phyloP scores from a whole-genome alignment of 2,329 filamentous ascomycete genomes.

The Ambrosiella xylebori region DNA sequence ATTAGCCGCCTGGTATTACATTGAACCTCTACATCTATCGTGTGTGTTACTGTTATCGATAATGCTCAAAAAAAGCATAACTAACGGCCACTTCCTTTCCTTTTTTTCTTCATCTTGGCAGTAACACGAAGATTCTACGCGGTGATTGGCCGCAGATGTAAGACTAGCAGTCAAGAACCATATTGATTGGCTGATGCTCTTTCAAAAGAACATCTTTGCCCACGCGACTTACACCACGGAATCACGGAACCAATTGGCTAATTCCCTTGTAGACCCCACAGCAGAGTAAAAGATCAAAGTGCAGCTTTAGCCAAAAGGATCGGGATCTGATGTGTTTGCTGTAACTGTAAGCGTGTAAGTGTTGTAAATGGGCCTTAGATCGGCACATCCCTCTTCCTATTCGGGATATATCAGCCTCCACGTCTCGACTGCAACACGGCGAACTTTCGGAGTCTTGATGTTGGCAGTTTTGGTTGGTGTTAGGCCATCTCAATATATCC shows the following conservation, averaged over 20 bases:
- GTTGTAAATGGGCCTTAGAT: background rate
- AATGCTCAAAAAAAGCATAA: no score
- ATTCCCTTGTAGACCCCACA: background rate
- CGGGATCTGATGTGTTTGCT: background rate
- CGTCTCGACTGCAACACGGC: no score
- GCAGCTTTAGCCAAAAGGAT: background rate
- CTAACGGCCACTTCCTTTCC: no score
- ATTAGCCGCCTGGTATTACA: background rate
- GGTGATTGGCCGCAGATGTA: background rate
- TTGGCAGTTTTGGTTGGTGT: no score
- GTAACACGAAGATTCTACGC: background rate
- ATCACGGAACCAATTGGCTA: background rate
- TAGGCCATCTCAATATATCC: no score
- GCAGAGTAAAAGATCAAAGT: background rate
- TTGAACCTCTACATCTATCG: background rate
- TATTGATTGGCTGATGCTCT: background rate
- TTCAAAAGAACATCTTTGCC: background rate
- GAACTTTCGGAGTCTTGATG: no score
- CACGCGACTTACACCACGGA: constrained; percentile 2
- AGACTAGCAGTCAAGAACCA: background rate
- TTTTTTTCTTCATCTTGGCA: no score
- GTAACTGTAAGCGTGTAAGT: background rate
- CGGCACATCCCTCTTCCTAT: background rate
- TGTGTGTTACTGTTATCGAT: background rate
- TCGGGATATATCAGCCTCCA: background rate